Percentiles rank a stretch among this genome's conserved stretches.
These are phyloP conservation scores for Sedum album DNA, from an alignment of 164 flowering plant genomes.

Conservation along the genomic window DNA sequence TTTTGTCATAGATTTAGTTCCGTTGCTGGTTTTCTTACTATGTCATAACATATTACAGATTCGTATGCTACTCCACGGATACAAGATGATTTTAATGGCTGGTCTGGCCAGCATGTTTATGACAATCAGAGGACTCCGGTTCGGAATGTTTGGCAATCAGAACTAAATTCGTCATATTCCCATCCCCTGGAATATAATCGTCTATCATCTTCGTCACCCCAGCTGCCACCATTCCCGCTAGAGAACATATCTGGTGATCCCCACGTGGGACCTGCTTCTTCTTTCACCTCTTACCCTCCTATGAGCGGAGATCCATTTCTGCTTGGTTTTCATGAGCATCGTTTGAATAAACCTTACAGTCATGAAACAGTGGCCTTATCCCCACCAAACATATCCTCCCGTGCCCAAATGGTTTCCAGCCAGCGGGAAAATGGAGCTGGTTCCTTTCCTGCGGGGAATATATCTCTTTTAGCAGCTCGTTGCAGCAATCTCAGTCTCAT, in stretches of 20 bases:
- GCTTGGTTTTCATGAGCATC: constrained; percentile 35
- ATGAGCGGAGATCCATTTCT: constrained; percentile 52
- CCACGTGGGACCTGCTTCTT: constrained; percentile 44
- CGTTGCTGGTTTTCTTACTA: not conserved
- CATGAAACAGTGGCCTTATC: constrained; percentile 39
- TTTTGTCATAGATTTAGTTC: not conserved
- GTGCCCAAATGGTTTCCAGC: constrained; percentile 25
- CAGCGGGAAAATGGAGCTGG: constrained; percentile 41
- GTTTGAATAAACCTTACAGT: constrained; percentile 30
- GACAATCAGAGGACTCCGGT: constrained; percentile 36
- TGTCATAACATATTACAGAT: constrained; percentile 27
- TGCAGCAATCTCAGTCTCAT: constrained; percentile 43
- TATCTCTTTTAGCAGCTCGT: constrained; percentile 26
- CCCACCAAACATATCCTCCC: constrained; percentile 45
- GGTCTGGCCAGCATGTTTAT: constrained; percentile 36
- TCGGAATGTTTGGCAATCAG: constrained; percentile 51
- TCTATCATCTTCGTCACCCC: constrained; percentile 34
- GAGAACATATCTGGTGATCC: constrained; percentile 41
- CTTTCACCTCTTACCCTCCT: constrained; percentile 69
- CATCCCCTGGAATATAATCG: constrained; percentile 25
- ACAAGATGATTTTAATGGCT: constrained; percentile 30
- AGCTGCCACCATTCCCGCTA: constrained; percentile 27
- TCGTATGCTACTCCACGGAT: constrained; percentile 59
- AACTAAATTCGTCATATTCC: constrained; percentile 15
- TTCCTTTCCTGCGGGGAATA: constrained; percentile 30